Evolutionary conservation across 768 basidiomycete species (phyloP).

Genomic region (Mycena latifolia): DNA sequence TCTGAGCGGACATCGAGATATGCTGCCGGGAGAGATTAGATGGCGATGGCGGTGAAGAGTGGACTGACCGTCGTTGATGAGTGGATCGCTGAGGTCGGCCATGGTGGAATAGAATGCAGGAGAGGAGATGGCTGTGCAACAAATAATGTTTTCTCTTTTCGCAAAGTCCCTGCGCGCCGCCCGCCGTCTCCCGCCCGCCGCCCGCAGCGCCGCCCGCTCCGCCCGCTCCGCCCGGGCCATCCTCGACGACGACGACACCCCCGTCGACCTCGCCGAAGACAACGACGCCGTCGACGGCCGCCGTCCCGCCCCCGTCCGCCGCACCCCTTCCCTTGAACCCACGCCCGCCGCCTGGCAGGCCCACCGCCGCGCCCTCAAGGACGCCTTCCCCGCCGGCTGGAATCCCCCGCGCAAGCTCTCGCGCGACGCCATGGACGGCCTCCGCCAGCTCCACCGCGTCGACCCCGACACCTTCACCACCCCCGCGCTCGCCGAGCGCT

Average conservation of each 20-base stretch:
- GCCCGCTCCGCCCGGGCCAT: slow-evolving; percentile 51
- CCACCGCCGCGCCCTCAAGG: slow-evolving; percentile 50
- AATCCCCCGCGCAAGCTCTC: slow-evolving; percentile 84
- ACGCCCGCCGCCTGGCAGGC: slow-evolving; percentile 63
- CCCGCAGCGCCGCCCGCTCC: background rate
- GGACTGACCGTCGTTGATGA: slow-evolving; percentile 77
- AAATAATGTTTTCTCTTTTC: slow-evolving; percentile 25
- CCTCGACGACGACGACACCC: slow-evolving; percentile 59
- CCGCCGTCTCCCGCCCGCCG: no score
- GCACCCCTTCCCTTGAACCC: slow-evolving; percentile 51
- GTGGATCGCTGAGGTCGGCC: slow-evolving; percentile 85
- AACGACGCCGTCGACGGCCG: slow-evolving; percentile 62
- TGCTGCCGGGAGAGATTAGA: slow-evolving; percentile 57
- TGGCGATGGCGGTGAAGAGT: background rate
- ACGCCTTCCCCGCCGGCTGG: slow-evolving; percentile 78
- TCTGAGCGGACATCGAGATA: slow-evolving; percentile 90
- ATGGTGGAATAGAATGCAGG: slow-evolving; percentile 49
- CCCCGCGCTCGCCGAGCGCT: slow-evolving; percentile 77
- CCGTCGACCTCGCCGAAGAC: slow-evolving; percentile 65
- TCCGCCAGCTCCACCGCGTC: slow-evolving; percentile 73
- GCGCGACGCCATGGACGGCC: slow-evolving; percentile 85
- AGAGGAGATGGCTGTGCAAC: background rate
- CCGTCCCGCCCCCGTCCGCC: slow-evolving; percentile 64
- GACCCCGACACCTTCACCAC: slow-evolving; percentile 77
- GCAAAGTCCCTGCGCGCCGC: background rate